Base-by-base conservation (phyloP, 1,139 yeast genomes). In the Lodderomyces theae region DNA sequence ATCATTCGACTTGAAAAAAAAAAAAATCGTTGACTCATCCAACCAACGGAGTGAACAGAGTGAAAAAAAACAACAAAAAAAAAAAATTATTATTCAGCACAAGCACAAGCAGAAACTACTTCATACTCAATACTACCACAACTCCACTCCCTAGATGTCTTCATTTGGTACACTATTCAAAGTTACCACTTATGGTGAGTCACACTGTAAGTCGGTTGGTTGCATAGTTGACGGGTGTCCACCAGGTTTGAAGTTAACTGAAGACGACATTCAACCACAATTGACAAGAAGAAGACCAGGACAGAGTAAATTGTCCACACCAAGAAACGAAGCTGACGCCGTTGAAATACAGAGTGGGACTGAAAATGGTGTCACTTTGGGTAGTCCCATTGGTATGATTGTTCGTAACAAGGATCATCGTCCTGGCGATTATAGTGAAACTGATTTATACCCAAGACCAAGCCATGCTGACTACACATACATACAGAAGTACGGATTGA, bases 181-280 rank as follows among this genome's bases (percentile, higher is more conserved):
- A 51, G 97, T 92, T 47, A 89, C 97, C 50, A 92, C 97, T 22
- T 92, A 88, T 71, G 98, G 98, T 50, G 98, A 92, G 63, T 89
- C 97, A 16, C 98, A 92, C 71, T 92, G 98, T 70, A 85, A 81
- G 58, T 87, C 96, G n/a, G 98, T 92, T 34, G 98, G 98, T 23
- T 92, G 98, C 68, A 92, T 92, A 47, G 97, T 92, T 35, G 98
- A 92, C 56, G 98, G 98, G 41, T 94, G 90, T 38, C 98, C 98
- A 36, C 97, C 98, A 24, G 96, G 96, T 23, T 73, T 92, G 76
- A 75, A 80, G 11, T 76, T 92, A 43, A 76, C 86, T 15, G 97
- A 88, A 63, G 80, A 69, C 9, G 98, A 92, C 58, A 79, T 92
- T 53, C 98, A 92, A 69, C 95, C 97, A 13, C 98, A 92, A 69